Conservation (phyloP, 2,329 filamentous ascomycete species). For the Pyrenophora seminiperda region DNA sequence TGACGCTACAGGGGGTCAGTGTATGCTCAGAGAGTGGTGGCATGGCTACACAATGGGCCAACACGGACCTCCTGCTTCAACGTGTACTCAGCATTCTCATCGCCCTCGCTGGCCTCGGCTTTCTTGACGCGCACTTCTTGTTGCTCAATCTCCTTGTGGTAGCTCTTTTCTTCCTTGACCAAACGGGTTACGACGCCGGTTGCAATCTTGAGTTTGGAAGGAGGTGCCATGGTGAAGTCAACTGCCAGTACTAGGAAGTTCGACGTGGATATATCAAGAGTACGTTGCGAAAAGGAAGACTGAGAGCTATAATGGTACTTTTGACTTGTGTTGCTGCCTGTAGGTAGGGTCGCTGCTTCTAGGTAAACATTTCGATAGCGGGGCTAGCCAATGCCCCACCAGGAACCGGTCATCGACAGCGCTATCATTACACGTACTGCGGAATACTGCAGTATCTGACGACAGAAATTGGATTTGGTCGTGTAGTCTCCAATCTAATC, state of each 20-base stretch:
- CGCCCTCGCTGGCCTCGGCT: conserved; percentile 65
- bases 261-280: not conserved
- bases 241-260: not conserved
- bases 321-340: conserved; percentile 20
- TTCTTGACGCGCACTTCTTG: conserved; percentile 74
- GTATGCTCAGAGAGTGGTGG: not conserved
- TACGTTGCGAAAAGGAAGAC: not conserved
- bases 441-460: not conserved
- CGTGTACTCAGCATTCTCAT: conserved; percentile 76
- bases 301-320: not conserved
- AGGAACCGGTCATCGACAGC: no score
- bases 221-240: conserved; percentile 68
- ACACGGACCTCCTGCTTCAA: conserved; percentile 80
- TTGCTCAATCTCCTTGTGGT: conserved; percentile 80
- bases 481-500: not conserved
- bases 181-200: conserved; percentile 81
- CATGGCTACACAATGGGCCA: not conserved
- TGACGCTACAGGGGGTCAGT: conserved; percentile 61
- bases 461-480: not conserved
- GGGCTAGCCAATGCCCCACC: conserved; percentile 17
- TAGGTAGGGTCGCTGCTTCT: not conserved
- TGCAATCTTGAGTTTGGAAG: conserved; percentile 76
- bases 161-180: conserved; percentile 88
- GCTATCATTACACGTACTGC: no score
- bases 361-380: conserved; percentile 20